A percentile compares a stretch with the other conserved stretches of the same genome.
These are phyloP conservation scores for Nakazawaea ernobii DNA, from an alignment of 805 yeast genomes.

Conservation along the genomic window DNA sequence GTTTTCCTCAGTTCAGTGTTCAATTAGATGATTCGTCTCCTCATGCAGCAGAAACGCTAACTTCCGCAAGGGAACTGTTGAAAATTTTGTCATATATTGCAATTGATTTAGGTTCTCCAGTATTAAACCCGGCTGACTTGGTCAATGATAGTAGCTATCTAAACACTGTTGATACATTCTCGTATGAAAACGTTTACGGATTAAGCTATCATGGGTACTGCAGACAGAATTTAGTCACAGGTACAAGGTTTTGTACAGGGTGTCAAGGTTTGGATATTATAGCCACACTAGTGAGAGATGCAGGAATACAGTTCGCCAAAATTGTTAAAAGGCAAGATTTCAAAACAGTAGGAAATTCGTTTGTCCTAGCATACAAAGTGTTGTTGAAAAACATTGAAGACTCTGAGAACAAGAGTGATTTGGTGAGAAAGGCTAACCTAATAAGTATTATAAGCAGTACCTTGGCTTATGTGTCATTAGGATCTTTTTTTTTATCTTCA, in stretches of 20 bases:
- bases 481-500: background rate
- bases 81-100: slow-evolving; percentile 40
- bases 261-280: slow-evolving; percentile 42
- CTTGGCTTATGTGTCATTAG: slow-evolving; percentile 11
- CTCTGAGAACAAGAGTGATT: slow-evolving; percentile 13
- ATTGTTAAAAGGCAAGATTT: slow-evolving; percentile 35
- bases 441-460: slow-evolving; percentile 17
- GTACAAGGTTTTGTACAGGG: slow-evolving; percentile 24
- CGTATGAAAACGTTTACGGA: slow-evolving; percentile 33
- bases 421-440: slow-evolving; percentile 20
- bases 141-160: slow-evolving; percentile 17
- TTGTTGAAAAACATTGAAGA: slow-evolving; percentile 23
- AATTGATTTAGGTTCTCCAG: slow-evolving; percentile 32
- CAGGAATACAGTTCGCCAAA: slow-evolving; percentile 39
- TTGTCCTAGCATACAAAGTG: slow-evolving; percentile 33
- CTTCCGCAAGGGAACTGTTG: slow-evolving; percentile 35
- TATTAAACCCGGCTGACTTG: slow-evolving; percentile 8
- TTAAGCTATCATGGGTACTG: slow-evolving; percentile 47
- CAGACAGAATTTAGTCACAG: slow-evolving; percentile 25
- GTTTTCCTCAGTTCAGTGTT: slow-evolving; percentile 39
- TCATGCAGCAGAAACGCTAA: slow-evolving; percentile 26
- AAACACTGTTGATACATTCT: slow-evolving; percentile 38
- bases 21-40: slow-evolving; percentile 31
- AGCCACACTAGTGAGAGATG: slow-evolving; percentile 42
- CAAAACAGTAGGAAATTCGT: slow-evolving; percentile 31